Base-by-base conservation (phyloP, 2,329 filamentous ascomycete genomes). In the Monosporascus ibericus region DNA sequence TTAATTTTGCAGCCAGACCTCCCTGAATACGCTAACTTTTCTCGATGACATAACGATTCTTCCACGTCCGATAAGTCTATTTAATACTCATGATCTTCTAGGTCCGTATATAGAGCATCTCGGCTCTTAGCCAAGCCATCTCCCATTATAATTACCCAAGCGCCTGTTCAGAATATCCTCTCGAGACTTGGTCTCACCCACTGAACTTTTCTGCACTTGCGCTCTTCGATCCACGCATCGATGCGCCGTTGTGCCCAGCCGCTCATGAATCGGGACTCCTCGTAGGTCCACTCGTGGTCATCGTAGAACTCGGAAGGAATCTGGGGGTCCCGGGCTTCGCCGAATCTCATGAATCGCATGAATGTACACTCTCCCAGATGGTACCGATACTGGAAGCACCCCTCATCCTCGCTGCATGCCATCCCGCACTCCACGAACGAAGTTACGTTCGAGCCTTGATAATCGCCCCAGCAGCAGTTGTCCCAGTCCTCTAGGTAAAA, bases 361-460 rank as follows among this genome's bases (percentile, higher is more conserved):
- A 64, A 50, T 1, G 57, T 53, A 46, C 62, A 64, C 34, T 59
- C 51, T 11, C 52, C 51, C 8, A 56, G 55, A 24, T 57, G 54
- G 55, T 54, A 61, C 20, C 56, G 52, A 9, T 55, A 64, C 51
- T 62, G 60, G 25, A 62, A 52, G 46, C 62, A 64, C 18, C 25
- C 15, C 4, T 50, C n/a, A 39, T 55, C 51, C 17, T 54, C 50
- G 44, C 52, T 48, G 49, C 62, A 64, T 20, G 59, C 55, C 20
- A 52, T 44, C n/a, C 50, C 52, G 30, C 62, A 64, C 25, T 52
- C 48, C 8, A 55, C 56, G 38, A 57, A 50, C 8, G 48, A 52
- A 38, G 49, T 52, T 5, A 53, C 48, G 11, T 51, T 42, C 17
- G 53, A 37, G 17, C 50, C 38, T 8, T 24, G 9, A n/a, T 48